Evolutionary conservation across 306 rosid genomes (phyloP).

Genomic region (Albizia julibrissin): DNA sequence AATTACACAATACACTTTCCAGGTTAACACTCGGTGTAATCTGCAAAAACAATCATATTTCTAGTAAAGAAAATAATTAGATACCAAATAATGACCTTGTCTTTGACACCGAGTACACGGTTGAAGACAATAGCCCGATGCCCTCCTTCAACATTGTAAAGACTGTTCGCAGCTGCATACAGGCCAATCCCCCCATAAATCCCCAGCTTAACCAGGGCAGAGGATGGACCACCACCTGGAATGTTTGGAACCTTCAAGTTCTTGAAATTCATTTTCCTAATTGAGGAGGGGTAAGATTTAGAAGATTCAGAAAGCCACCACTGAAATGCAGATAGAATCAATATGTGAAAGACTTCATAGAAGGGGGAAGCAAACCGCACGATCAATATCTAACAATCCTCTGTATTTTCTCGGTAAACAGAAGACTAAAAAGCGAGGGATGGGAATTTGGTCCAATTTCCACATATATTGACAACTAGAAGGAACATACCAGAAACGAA

Average conservation of each 20-base stretch:
- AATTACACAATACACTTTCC: not conserved
- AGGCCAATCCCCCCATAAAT: slow-evolving; percentile 60
- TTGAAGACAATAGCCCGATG: slow-evolving; percentile 85
- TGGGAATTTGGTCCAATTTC: not conserved
- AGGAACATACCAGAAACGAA: not conserved
- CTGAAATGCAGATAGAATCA: slow-evolving; percentile 2
- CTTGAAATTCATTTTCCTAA: slow-evolving; percentile 36
- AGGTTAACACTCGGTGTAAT: not conserved
- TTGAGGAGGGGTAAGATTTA: not conserved
- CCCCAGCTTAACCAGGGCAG: slow-evolving; percentile 58
- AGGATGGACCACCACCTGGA: slow-evolving; percentile 57
- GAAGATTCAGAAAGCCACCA: not conserved
- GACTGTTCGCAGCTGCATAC: slow-evolving; percentile 68
- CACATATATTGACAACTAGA: not conserved
- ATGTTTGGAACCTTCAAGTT: slow-evolving; percentile 47
- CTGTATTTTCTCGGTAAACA: not conserved
- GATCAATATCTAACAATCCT: not conserved
- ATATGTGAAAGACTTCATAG: not conserved
- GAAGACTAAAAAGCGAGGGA: not conserved
- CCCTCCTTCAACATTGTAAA: slow-evolving; percentile 92
- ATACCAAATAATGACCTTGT: slow-evolving; percentile 53
- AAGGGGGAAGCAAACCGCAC: not conserved
- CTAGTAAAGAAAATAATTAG: not conserved
- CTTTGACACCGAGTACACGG: slow-evolving; percentile 74
- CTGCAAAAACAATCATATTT: not conserved